Conservation (phyloP, 192 early-diverging fungal genomes). For the Backusella psychrophila region DNA sequence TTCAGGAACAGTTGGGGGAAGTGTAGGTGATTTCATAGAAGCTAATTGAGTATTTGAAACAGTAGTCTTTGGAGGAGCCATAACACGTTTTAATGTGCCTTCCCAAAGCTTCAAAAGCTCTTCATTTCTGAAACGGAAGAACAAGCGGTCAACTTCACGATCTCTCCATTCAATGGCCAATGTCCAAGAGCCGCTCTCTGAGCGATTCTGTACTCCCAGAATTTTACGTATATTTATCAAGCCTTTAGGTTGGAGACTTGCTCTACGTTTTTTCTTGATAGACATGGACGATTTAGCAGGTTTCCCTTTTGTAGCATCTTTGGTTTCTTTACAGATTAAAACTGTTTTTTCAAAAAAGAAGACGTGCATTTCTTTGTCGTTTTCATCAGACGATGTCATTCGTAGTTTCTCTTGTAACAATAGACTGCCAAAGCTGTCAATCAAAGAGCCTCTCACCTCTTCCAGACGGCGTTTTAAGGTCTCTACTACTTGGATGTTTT, state of each 20-base stretch:
- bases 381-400: slow-evolving; percentile 69
- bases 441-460: slow-evolving; percentile 87
- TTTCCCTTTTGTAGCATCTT: slow-evolving; percentile 40
- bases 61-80: slow-evolving; percentile 16
- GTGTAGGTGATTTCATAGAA: slow-evolving; percentile 24
- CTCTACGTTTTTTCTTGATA: slow-evolving; percentile 61
- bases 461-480: slow-evolving; percentile 84
- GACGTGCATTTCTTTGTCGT: slow-evolving; percentile 80
- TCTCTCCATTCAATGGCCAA: slow-evolving; percentile 88
- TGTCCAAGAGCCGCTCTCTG: slow-evolving; percentile 33
- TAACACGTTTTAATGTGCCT: slow-evolving; percentile 65
- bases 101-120: slow-evolving; percentile 95
- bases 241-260: slow-evolving; percentile 74
- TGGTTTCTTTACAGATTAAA: slow-evolving; percentile 88
- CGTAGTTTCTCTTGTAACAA: slow-evolving; percentile 85
- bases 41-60: slow-evolving; percentile 41
- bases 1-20: slow-evolving; percentile 14
- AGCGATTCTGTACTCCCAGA: slow-evolving; percentile 30
- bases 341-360: slow-evolving; percentile 94
- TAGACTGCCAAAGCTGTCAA: slow-evolving; percentile 75
- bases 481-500: slow-evolving; percentile 77
- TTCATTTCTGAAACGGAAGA: slow-evolving; percentile 83
- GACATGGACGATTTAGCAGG: slow-evolving; percentile 28
- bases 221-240: slow-evolving; percentile 87
- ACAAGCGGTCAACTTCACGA: slow-evolving; percentile 80